phyloP scores from a whole-genome alignment of 306 rosid species.

The Medicago lupulina region DNA sequence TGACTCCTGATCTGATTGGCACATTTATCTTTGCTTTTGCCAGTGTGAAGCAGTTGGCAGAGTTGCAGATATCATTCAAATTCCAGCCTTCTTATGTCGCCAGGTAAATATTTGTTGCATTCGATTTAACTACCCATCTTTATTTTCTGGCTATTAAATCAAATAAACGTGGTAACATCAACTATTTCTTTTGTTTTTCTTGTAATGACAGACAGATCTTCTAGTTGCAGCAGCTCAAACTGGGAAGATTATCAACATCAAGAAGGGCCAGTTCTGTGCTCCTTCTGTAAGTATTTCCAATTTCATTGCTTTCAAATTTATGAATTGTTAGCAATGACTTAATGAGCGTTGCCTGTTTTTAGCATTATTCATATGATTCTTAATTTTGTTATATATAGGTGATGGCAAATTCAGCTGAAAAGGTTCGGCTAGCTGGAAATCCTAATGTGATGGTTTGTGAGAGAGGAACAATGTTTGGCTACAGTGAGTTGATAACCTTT shows the following conservation, averaged over 20 bases:
- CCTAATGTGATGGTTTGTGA: slow-evolving; percentile 98
- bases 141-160: background rate
- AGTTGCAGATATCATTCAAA: slow-evolving; percentile 96
- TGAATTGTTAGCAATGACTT: slow-evolving; percentile 12
- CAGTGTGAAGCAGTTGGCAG: slow-evolving; percentile 93
- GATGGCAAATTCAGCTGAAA: slow-evolving; percentile 90
- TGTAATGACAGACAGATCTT: slow-evolving; percentile 88
- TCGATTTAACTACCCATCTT: slow-evolving; percentile 23
- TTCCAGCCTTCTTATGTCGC: slow-evolving; percentile 96
- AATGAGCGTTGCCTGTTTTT: background rate
- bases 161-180: slow-evolving; percentile 27
- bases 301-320: slow-evolving; percentile 31
- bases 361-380: slow-evolving; percentile 29
- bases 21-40: slow-evolving; percentile 38
- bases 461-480: slow-evolving; percentile 99
- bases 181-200: slow-evolving; percentile 45
- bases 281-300: slow-evolving; percentile 76
- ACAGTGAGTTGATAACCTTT: slow-evolving; percentile 72
- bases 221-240: slow-evolving; percentile 97
- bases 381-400: slow-evolving; percentile 60
- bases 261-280: slow-evolving; percentile 99
- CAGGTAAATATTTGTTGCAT: slow-evolving; percentile 59
- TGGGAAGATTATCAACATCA: slow-evolving; percentile 84
- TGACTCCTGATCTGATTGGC: slow-evolving; percentile 31
- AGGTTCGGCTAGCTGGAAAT: slow-evolving; percentile 92